phyloP scores from a whole-genome alignment of 148 eudicot species.

The Vaccinium myrtillus region DNA sequence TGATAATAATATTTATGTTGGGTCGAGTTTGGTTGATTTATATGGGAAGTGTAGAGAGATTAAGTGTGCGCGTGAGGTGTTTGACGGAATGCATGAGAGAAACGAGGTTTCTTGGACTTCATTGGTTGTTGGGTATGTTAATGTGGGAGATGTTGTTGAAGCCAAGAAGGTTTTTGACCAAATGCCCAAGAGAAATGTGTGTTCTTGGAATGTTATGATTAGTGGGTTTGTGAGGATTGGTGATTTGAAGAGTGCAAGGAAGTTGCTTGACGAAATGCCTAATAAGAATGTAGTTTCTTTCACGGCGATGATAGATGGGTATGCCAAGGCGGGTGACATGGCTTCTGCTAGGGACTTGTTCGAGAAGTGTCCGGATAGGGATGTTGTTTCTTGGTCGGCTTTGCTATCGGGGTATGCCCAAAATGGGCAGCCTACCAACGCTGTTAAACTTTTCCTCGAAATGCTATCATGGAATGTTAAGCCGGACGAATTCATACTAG shows the following conservation, averaged over 20 bases:
- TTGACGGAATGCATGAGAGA: constrained; percentile 56
- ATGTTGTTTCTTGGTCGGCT: constrained; percentile 62
- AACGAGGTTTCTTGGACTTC: constrained; percentile 78
- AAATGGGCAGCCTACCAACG: constrained; percentile 58
- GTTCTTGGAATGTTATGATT: constrained; percentile 65
- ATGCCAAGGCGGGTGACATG: constrained; percentile 66
- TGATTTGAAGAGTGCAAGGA: constrained; percentile 40
- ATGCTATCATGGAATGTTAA: constrained; percentile 40
- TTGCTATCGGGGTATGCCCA: constrained; percentile 63
- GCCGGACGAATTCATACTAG: constrained; percentile 56
- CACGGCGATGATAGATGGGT: constrained; percentile 64
- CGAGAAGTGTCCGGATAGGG: constrained; percentile 45
- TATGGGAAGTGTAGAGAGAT: constrained; percentile 59
- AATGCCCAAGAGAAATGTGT: constrained; percentile 51
- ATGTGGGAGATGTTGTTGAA: constrained; percentile 35
- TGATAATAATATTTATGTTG: constrained; percentile 45
- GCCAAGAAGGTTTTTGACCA: constrained; percentile 54
- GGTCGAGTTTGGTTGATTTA: constrained; percentile 66
- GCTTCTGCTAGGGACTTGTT: constrained; percentile 52
- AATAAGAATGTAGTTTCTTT: constrained; percentile 45
- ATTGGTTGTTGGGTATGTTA: constrained; percentile 49
- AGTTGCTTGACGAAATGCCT: constrained; percentile 70
- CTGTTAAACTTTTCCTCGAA: constrained; percentile 42
- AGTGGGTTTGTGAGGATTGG: constrained; percentile 47
- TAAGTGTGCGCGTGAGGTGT: constrained; percentile 47